Percentiles rank a stretch among this genome's conserved stretches.
Conservation (phyloP, 441 rosid species). For the Mallotus japonicus region DNA sequence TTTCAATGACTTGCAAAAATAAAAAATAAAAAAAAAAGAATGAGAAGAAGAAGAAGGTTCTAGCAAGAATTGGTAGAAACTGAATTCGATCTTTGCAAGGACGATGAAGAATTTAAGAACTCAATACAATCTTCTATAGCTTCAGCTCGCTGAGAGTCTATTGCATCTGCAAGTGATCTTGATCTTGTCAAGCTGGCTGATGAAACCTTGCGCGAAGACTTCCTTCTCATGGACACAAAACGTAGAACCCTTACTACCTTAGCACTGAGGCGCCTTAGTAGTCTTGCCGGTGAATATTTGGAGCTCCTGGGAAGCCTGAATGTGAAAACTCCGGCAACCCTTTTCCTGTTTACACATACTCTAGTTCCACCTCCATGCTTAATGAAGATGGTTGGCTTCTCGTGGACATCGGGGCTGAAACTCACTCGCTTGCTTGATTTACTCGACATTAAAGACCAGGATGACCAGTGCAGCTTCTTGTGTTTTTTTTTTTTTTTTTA, state of each 20-base stretch:
- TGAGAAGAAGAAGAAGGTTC: neutral
- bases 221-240: slow-evolving; percentile 45
- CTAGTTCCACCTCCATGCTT: slow-evolving; percentile 40
- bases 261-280: slow-evolving; percentile 54
- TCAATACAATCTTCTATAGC: slow-evolving; percentile 91
- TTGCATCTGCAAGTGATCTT: slow-evolving; percentile 61
- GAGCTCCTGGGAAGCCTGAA: slow-evolving; percentile 47
- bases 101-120: slow-evolving; percentile 82
- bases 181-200: slow-evolving; percentile 63
- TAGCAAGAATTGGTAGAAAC: slow-evolving; percentile 50
- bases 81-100: slow-evolving; percentile 71
- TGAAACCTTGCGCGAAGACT: slow-evolving; percentile 49
- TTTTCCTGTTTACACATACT: slow-evolving; percentile 33
- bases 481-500: too few species aligned
- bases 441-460: slow-evolving; percentile 30
- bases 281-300: slow-evolving; percentile 38
- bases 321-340: slow-evolving; percentile 42
- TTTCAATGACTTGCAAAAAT: neutral
- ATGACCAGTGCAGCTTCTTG: neutral
- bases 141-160: slow-evolving; percentile 81
- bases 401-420: slow-evolving; percentile 57
- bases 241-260: slow-evolving; percentile 57
- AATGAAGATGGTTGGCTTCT: slow-evolving; percentile 40
- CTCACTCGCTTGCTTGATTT: slow-evolving; percentile 53
- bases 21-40: too few species aligned